Base-by-base conservation (phyloP, 768 basidiomycete genomes). In the Neoboletus magnificus region DNA sequence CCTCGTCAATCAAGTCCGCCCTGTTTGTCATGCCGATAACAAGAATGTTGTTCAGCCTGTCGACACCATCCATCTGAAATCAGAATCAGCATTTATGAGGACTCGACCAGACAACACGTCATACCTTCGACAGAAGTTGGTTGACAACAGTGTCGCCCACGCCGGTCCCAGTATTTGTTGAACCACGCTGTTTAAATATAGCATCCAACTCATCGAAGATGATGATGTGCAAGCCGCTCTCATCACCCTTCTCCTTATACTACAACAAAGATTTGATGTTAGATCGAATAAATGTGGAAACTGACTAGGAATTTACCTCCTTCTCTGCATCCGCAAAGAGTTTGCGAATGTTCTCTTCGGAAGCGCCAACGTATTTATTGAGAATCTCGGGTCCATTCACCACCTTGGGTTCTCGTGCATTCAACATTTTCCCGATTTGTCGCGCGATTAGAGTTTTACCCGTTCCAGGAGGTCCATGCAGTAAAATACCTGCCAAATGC, bases 21-120 rank as follows among this genome's bases (percentile, higher is more conserved):
- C 97, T 87, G 72, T 99, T 98, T 44, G 96, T 99, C 97, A 99
- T 99, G 64, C 97, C 97, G 62, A 99, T 99, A 63, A 99, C 89
- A 64, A 99, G 88, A 58, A 99, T 96, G 73, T 99, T 99, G 78
- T 99, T 98, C 32, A 99, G 78, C 75, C 93, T 90, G 69, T 99
- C 97, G 12, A 99, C 96, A 77, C 97, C 97, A 62, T 99, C 97
- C 94, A 99, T 96, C 93, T 97, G 62, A 10, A 30, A 44, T 6
- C 8, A 16, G 52, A 10, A 32, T 71, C 30, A 71, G 48, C 8
- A 48, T n/a, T 10, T 12, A 20, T 10, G 54, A n/a, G 43, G 40
- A 23, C 7, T 42, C 23, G 7, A 6, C 10, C 37, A 39, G 13
- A 23, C 12, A 23, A 33, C 22, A 15, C 15, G n/a, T 44, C 54